These are phyloP conservation scores for Penicillium mononematosum DNA, from an alignment of 495 filamentous ascomycete genomes.

Conservation along the genomic window DNA sequence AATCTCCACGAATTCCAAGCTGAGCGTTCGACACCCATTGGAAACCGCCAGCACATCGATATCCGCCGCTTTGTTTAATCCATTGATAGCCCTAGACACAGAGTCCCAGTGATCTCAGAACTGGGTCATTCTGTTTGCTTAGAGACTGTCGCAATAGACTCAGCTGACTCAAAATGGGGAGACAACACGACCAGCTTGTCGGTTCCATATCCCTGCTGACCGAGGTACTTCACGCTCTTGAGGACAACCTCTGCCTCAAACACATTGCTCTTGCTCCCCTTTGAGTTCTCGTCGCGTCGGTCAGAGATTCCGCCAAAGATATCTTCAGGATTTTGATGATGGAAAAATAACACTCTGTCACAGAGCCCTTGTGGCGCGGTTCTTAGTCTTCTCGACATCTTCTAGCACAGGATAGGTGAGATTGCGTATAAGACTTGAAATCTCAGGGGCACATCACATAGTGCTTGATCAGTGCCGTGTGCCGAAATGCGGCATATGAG, in stretches of 20 bases:
- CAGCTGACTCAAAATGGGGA: slow-evolving; percentile 72
- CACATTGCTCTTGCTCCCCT: slow-evolving; percentile 57
- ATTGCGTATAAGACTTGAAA: slow-evolving; percentile 57
- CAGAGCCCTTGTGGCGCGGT: slow-evolving; percentile 59
- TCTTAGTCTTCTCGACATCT: slow-evolving; percentile 55
- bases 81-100: slow-evolving; percentile 32
- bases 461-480: slow-evolving; percentile 59
- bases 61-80: slow-evolving; percentile 37
- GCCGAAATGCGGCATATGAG: slow-evolving; percentile 57
- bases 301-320: slow-evolving; percentile 42
- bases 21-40: slow-evolving; percentile 15
- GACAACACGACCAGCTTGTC: slow-evolving; percentile 69
- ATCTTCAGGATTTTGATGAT: slow-evolving; percentile 57
- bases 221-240: slow-evolving; percentile 68
- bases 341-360: slow-evolving; percentile 60
- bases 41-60: slow-evolving; percentile 33
- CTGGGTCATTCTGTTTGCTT: slow-evolving; percentile 54
- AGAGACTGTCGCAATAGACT: slow-evolving; percentile 55
- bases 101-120: slow-evolving; percentile 50
- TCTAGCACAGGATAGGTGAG: slow-evolving; percentile 64
- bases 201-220: slow-evolving; percentile 70
- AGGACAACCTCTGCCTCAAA: slow-evolving; percentile 70
- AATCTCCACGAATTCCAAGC: background rate
- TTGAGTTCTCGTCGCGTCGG: slow-evolving; percentile 47
- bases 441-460: slow-evolving; percentile 70